Evolutionary conservation across 805 yeast species (phyloP), one percentile per base, ranked within the genome.

Genomic region (Lachancea waltii): DNA sequence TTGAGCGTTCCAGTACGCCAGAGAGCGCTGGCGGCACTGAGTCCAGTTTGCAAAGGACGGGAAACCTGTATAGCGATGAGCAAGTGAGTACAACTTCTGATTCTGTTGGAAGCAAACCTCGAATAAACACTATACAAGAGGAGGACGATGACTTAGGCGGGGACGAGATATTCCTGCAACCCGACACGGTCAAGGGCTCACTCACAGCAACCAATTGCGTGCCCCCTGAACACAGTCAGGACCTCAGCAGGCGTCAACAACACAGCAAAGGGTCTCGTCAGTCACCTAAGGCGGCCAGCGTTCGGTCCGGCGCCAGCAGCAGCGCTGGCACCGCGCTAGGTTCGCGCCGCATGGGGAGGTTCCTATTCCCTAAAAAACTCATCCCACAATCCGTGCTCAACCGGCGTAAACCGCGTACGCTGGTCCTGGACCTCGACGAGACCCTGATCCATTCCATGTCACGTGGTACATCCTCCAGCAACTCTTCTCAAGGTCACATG

Each of bases 391-490:
- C 64, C 5, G 52, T 61, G 10, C 35, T 55, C 15, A 55, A 53
- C 19, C 52, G 60, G 4, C 51, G 49, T 63, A 68, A 57, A 49
- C 65, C 49, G 43, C 71, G 69, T 47, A 87, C 86, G 53, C 68
- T 92, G 21, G 83, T 92, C 1, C 67, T 92, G 17, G 98, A 92
- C 56, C 71, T 92, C 21, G 98, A 90, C 61, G 98, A 92, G 54
- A 92, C 98, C 0, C 65, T 92, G 40, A 87, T 92, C 40, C 98
- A 92, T 58, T 87, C 97, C 1, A 69, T 87, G 40, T 79, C 94
- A 4, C 69, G 94, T 41, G 72, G 74, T 2, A 56, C 58, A 8
- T 46, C 60, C 1, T 35, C 39, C 33, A 43, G 48, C 28, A 54
- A 50, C 26, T 53, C 56, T 2, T 46, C 62, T 9, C 64, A 70